Evolutionary conservation across 306 rosid genomes (phyloP).

Genomic region (Begonia loranthoides): DNA sequence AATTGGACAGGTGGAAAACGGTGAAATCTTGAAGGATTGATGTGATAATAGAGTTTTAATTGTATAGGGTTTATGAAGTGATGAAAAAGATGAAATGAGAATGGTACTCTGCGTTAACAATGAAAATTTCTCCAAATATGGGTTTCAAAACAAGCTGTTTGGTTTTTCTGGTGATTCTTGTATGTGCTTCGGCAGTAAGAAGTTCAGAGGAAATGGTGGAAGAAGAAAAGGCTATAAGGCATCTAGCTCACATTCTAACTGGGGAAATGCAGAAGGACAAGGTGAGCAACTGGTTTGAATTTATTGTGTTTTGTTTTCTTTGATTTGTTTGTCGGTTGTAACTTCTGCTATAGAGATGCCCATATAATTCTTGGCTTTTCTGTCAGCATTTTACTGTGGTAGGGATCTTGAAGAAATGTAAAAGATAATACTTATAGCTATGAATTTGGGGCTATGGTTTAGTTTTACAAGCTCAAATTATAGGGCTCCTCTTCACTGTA

Average conservation of each 20-base stretch:
- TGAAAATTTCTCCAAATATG: slow-evolving; percentile 32
- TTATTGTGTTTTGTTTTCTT: background rate
- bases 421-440: background rate
- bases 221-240: slow-evolving; percentile 33
- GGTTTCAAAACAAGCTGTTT: slow-evolving; percentile 37
- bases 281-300: slow-evolving; percentile 39
- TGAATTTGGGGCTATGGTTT: background rate
- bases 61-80: slow-evolving; percentile 23
- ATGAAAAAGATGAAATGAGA: slow-evolving; percentile 24
- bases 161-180: slow-evolving; percentile 35
- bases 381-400: background rate
- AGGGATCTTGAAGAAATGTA: background rate
- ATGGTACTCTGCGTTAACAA: slow-evolving; percentile 27
- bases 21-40: slow-evolving; percentile 18
- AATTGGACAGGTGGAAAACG: slow-evolving; percentile 15
- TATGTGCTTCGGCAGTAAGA: slow-evolving; percentile 22
- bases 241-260: slow-evolving; percentile 41
- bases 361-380: background rate
- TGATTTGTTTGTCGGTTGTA: background rate
- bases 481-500: too few relatives aligned
- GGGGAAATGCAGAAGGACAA: slow-evolving; percentile 34
- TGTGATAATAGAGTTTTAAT: slow-evolving; percentile 26
- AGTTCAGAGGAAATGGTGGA: slow-evolving; percentile 25
- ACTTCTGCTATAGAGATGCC: background rate
- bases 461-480: background rate